phyloP scores from a whole-genome alignment of 441 rosid genomes.

The Adansonia madagascariensis region DNA sequence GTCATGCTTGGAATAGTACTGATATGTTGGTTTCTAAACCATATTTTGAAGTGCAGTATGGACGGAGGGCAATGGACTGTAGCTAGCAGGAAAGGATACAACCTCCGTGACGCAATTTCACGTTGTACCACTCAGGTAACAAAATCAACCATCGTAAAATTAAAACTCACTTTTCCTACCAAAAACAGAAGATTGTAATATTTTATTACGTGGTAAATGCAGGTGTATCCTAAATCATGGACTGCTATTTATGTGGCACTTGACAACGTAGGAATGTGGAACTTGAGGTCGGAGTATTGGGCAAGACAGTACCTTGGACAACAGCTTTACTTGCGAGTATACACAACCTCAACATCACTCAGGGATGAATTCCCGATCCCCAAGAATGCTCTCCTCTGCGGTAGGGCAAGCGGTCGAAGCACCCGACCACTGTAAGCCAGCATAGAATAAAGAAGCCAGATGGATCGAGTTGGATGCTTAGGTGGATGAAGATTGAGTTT shows the following conservation, averaged over 20 bases:
- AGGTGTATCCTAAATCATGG: slow-evolving; percentile 96
- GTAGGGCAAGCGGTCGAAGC: slow-evolving; percentile 70
- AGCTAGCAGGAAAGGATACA: slow-evolving; percentile 70
- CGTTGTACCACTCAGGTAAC: slow-evolving; percentile 80
- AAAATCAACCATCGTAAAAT: background rate
- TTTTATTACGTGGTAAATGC: slow-evolving; percentile 18
- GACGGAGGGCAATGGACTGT: slow-evolving; percentile 87
- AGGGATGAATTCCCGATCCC: slow-evolving; percentile 95
- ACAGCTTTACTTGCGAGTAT: slow-evolving; percentile 82
- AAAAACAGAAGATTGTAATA: no score
- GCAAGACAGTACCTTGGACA: slow-evolving; percentile 94
- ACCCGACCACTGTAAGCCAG: slow-evolving; percentile 66
- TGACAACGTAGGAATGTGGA: slow-evolving; percentile 98
- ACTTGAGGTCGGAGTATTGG: slow-evolving; percentile 87
- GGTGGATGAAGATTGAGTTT: slow-evolving; percentile 27
- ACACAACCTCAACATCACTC: slow-evolving; percentile 66
- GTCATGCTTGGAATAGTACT: background rate
- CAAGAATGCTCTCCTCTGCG: slow-evolving; percentile 84
- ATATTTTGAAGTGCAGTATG: slow-evolving; percentile 59
- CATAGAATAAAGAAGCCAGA: background rate
- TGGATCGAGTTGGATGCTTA: background rate
- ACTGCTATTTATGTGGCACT: slow-evolving; percentile 82
- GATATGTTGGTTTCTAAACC: background rate
- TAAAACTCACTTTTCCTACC: background rate
- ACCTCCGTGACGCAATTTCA: slow-evolving; percentile 78